A percentile compares a stretch with the other conserved stretches of the same genome.
Conservation (phyloP, 176 grass and related monocot genomes). For the Aegilops tauschii region DNA sequence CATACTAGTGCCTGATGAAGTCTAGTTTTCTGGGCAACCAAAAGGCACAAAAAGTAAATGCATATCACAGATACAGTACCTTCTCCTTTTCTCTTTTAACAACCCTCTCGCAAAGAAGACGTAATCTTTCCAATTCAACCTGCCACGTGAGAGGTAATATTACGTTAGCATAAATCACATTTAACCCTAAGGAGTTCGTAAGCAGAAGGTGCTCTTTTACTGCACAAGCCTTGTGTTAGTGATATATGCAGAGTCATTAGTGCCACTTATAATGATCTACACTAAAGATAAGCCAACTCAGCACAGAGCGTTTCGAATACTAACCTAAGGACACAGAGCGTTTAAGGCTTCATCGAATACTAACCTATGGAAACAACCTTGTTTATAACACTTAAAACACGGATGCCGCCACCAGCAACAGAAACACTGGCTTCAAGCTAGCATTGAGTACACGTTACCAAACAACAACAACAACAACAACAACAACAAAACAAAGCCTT, state of each 20-base stretch:
- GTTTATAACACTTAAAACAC: not conserved
- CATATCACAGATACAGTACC: conserved; percentile 38
- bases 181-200: not conserved
- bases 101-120: conserved; percentile 96
- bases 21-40: conserved; percentile 15
- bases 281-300: not conserved
- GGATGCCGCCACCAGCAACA: not conserved
- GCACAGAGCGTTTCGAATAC: too few species aligned
- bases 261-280: not conserved
- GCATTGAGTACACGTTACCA: not conserved
- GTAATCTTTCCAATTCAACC: conserved; percentile 91
- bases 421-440: not conserved
- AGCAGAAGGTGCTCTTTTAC: not conserved
- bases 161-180: conserved; percentile 14
- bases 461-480: not conserved
- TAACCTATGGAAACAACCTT: not conserved
- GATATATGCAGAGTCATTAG: not conserved
- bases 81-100: conserved; percentile 94
- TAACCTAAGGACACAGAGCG: not conserved
- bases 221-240: not conserved
- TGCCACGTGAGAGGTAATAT: conserved; percentile 23
- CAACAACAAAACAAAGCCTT: too few species aligned
- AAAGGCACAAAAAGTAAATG: conserved; percentile 9
- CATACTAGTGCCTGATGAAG: not conserved
- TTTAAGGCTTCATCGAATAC: not conserved